Conservation (phyloP, 2,329 filamentous ascomycete species). For the Raffaelea arxii region DNA sequence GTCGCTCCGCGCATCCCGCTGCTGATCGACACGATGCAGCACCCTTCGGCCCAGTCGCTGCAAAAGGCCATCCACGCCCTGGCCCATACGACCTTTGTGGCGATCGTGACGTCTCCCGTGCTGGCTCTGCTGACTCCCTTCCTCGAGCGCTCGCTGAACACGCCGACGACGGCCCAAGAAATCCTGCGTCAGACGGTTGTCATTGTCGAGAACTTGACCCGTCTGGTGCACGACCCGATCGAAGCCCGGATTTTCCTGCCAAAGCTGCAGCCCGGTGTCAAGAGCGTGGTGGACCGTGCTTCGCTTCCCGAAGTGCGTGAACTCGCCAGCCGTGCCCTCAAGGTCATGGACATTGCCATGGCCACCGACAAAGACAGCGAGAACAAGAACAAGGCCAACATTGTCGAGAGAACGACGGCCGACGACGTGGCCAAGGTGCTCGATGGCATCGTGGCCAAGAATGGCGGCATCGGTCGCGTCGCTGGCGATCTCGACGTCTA, state of each 20-base stretch:
- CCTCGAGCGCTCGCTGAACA: constrained; percentile 88
- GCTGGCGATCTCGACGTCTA: constrained; percentile 54
- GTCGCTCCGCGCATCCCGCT: constrained; percentile 86
- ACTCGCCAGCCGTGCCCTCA: constrained; percentile 70
- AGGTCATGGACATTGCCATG: constrained; percentile 93
- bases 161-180: constrained; percentile 82
- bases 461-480: constrained; percentile 36
- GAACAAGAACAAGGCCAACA: too few relatives aligned
- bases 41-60: constrained; percentile 77
- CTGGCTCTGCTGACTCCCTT: constrained; percentile 90
- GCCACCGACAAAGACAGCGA: constrained; percentile 51
- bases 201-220: constrained; percentile 95
- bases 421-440: constrained; percentile 69
- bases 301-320: constrained; percentile 93
- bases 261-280: constrained; percentile 87
- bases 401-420: constrained; percentile 53
- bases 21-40: constrained; percentile 88
- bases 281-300: constrained; percentile 76
- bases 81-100: constrained; percentile 97
- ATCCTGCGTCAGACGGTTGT: constrained; percentile 92
- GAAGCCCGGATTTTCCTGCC: constrained; percentile 93
- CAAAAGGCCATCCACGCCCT: constrained; percentile 96
- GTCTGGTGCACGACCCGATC: constrained; percentile 89
- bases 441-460: constrained; percentile 65
- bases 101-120: constrained; percentile 89